Conservation (phyloP, 106 monocot species). For the Allium fistulosum region DNA sequence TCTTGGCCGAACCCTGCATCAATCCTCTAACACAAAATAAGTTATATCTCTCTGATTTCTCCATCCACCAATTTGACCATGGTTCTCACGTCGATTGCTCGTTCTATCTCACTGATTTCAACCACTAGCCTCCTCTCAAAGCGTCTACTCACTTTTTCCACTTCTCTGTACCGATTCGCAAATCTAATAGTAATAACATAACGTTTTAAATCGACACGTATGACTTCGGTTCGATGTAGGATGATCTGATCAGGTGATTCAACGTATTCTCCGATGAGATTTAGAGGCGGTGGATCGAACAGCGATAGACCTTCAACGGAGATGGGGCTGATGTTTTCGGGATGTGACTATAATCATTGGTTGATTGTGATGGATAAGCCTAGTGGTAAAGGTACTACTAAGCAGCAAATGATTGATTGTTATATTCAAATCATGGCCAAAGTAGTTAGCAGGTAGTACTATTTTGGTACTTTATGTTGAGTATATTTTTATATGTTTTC, state of each 20-base stretch:
- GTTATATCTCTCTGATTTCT: too few relatives aligned
- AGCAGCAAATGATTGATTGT: slow-evolving; percentile 89
- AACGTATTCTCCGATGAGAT: slow-evolving; percentile 44
- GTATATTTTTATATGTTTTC: too few relatives aligned
- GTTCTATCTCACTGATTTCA: not conserved
- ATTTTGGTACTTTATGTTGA: not conserved
- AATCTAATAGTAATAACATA: not conserved
- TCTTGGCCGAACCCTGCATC: too few relatives aligned
- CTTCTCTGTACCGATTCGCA: slow-evolving; percentile 4
- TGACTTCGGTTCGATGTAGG: slow-evolving; percentile 21
- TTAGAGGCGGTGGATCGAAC: slow-evolving; percentile 18
- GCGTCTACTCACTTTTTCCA: slow-evolving; percentile 12
- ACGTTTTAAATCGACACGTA: not conserved
- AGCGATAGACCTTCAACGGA: slow-evolving; percentile 74
- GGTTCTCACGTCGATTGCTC: slow-evolving; percentile 1
- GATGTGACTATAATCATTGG: slow-evolving; percentile 86
- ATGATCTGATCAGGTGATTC: slow-evolving; percentile 26
- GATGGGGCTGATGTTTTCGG: slow-evolving; percentile 77
- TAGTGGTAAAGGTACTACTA: slow-evolving; percentile 56
- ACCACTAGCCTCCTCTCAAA: not conserved
- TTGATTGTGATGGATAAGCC: slow-evolving; percentile 82
- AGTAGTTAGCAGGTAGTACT: slow-evolving; percentile 49
- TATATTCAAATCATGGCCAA: slow-evolving; percentile 72
- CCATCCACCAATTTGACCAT: not conserved
- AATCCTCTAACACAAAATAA: too few relatives aligned